A percentile compares a stretch with the other conserved stretches of the same genome.
These are phyloP conservation scores for Cystofilobasidium macerans DNA, from an alignment of 768 basidiomycete species.

Conservation along the genomic window DNA sequence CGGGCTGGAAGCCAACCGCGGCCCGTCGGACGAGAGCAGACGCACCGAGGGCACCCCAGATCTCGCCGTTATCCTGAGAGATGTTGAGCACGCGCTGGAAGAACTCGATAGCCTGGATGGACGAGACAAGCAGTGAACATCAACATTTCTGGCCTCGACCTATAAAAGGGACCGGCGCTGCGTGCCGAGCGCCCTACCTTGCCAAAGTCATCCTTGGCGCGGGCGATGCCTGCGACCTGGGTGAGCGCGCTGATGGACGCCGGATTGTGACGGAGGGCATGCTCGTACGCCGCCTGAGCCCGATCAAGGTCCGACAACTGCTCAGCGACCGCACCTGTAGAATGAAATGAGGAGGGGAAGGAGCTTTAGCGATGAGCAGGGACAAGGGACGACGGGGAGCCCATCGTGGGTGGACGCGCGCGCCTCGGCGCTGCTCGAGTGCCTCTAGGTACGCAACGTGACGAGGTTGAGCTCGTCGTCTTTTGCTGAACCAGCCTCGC, in stretches of 20 bases:
- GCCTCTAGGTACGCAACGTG: no score
- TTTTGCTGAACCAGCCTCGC: no score
- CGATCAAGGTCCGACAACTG: slow-evolving; percentile 90
- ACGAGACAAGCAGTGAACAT: not conserved
- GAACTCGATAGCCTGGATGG: slow-evolving; percentile 75
- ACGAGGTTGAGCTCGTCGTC: no score
- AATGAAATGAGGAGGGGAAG: not conserved
- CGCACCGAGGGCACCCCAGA: slow-evolving; percentile 86
- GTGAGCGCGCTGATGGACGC: slow-evolving; percentile 79
- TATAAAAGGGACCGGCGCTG: slow-evolving; percentile 32
- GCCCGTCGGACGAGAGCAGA: slow-evolving; percentile 14
- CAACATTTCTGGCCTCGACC: no score
- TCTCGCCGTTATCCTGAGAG: slow-evolving; percentile 93
- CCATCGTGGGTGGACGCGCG: no score
- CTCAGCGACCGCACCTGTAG: slow-evolving; percentile 82
- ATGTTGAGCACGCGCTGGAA: slow-evolving; percentile 84
- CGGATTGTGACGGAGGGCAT: slow-evolving; percentile 89
- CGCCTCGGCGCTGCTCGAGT: no score
- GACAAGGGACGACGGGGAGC: not conserved
- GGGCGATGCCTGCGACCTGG: slow-evolving; percentile 88
- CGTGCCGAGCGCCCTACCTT: slow-evolving; percentile 50
- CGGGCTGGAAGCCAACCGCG: no score
- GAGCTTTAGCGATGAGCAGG: not conserved
- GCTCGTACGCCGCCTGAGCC: slow-evolving; percentile 85
- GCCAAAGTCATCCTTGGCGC: slow-evolving; percentile 94